Conservation (phyloP, 306 rosid genomes). For the Castanea crenata region DNA sequence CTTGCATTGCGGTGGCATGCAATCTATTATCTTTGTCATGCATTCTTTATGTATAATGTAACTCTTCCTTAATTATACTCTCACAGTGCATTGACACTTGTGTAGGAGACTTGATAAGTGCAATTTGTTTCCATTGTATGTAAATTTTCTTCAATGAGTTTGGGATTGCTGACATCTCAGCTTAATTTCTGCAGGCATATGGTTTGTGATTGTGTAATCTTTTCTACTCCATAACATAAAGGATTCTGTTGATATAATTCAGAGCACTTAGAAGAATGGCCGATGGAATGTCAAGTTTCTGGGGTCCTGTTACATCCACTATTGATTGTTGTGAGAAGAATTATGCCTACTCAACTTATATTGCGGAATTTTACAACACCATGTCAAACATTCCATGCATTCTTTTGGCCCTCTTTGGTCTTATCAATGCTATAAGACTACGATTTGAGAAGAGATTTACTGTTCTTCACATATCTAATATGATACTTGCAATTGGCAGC, state of each 20-base stretch:
- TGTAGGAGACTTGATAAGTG: neutral
- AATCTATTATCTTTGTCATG: neutral
- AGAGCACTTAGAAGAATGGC: conserved; percentile 50
- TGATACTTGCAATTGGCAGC: conserved; percentile 87
- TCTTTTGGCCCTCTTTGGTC: conserved; percentile 86
- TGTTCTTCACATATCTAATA: conserved; percentile 82
- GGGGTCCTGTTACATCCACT: conserved; percentile 95
- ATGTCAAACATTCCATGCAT: conserved; percentile 76
- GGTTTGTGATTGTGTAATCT: conserved; percentile 39
- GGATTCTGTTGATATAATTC: conserved; percentile 19
- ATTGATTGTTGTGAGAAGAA: conserved; percentile 81
- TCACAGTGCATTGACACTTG: neutral
- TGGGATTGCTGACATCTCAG: conserved; percentile 5
- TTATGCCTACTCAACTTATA: conserved; percentile 68
- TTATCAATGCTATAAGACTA: conserved; percentile 71
- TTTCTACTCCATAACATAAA: conserved; percentile 19
- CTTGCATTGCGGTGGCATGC: neutral
- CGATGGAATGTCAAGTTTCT: conserved; percentile 64
- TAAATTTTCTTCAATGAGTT: neutral
- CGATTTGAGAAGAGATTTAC: conserved; percentile 95
- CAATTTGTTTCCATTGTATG: neutral
- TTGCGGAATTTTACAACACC: conserved; percentile 92
- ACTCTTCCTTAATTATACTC: neutral
- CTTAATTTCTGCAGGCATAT: conserved; percentile 24
- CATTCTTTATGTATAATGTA: neutral